A percentile compares a stretch with the other conserved stretches of the same genome.
These are phyloP conservation scores for Graphilbum fragrans DNA, from an alignment of 2,329 filamentous ascomycete species.

Conservation along the genomic window DNA sequence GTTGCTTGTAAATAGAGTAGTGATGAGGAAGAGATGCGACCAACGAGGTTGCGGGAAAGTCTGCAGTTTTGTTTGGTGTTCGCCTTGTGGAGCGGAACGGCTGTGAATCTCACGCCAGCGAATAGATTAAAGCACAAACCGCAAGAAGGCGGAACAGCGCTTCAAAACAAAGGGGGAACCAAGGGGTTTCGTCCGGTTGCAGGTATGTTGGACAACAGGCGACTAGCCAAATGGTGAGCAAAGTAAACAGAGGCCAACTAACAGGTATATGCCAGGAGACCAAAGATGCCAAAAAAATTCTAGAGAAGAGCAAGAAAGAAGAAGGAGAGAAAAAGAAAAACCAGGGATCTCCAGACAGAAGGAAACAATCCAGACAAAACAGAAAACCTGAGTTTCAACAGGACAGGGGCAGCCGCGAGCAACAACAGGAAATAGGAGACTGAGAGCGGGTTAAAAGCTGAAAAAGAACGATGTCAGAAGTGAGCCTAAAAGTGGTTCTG, in stretches of 20 bases:
- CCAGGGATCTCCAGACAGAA: not conserved
- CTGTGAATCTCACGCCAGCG: too few species aligned
- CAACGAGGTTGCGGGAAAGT: too few species aligned
- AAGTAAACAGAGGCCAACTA: not conserved
- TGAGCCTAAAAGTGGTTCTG: constrained; percentile 6
- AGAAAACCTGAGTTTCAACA: not conserved
- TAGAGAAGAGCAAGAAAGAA: not conserved
- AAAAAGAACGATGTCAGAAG: not conserved
- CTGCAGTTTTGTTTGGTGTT: too few species aligned
- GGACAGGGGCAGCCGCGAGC: not conserved
- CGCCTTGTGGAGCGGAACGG: too few species aligned
- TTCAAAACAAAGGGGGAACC: too few species aligned
- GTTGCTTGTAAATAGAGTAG: too few species aligned
- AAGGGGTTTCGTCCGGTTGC: too few species aligned
- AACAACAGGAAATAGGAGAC: not conserved
- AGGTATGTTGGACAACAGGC: too few species aligned
- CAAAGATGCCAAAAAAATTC: not conserved
- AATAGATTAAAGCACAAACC: too few species aligned
- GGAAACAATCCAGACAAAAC: not conserved
- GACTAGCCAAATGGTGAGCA: too few species aligned
- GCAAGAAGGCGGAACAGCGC: too few species aligned
- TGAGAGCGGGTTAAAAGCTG: not conserved
- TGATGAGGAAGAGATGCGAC: too few species aligned
- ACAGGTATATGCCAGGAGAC: not conserved
- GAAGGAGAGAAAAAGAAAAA: not conserved